phyloP scores from a whole-genome alignment of 2,329 filamentous ascomycete genomes.

The Rhynchosporium graminicola region DNA sequence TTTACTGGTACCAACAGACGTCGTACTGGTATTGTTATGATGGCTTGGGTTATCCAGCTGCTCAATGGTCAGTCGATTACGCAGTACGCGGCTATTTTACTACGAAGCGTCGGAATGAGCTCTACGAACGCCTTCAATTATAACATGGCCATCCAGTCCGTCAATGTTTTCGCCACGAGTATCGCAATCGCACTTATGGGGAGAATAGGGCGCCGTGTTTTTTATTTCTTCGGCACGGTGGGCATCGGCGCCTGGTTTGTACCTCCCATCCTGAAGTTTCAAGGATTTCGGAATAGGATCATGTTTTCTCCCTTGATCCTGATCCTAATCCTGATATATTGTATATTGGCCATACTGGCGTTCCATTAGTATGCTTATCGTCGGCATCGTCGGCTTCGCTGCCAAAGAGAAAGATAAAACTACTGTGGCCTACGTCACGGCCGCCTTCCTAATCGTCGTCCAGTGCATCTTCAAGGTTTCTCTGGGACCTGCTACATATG shows the following conservation, averaged over 20 bases:
- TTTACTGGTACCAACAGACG: constrained; percentile 17
- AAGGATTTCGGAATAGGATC: too few relatives aligned
- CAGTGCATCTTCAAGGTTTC: constrained; percentile 13
- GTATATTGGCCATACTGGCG: too few relatives aligned
- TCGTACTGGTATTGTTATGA: constrained; percentile 12
- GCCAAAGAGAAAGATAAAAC: not conserved
- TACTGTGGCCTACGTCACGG: constrained; percentile 1
- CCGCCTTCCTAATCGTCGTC: constrained; percentile 11
- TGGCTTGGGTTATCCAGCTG: constrained; percentile 15
- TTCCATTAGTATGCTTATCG: not conserved
- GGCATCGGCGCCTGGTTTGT: constrained; percentile 4
- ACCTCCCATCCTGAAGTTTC: too few relatives aligned
- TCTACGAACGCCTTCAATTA: constrained; percentile 11
- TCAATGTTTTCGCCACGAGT: constrained; percentile 7
- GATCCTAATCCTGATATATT: too few relatives aligned
- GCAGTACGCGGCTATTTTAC: constrained; percentile 9
- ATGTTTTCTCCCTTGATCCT: too few relatives aligned
- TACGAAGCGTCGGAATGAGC: constrained; percentile 10
- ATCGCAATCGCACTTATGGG: constrained; percentile 4
- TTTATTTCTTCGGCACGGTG: constrained; percentile 9
- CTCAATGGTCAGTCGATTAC: constrained; percentile 13
- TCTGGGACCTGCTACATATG: constrained; percentile 12
- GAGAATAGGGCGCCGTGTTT: constrained; percentile 4
- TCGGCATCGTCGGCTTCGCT: constrained; percentile 12
- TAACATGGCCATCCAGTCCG: constrained; percentile 16